phyloP scores from a whole-genome alignment of 495 filamentous ascomycete species.

The Parmelia sp. region DNA sequence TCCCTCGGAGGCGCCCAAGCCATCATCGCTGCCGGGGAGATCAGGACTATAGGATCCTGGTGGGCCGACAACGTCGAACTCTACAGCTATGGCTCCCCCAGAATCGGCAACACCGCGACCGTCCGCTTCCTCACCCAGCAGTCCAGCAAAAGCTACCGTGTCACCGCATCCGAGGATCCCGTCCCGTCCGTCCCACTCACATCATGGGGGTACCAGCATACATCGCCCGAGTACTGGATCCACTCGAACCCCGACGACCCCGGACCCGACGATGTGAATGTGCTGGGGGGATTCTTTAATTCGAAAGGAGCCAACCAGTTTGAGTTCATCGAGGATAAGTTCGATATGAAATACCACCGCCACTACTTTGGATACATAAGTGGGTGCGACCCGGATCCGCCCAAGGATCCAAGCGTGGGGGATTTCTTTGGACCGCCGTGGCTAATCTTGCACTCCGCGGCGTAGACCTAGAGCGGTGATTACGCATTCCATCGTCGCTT shows the following conservation, averaged over 20 bases:
- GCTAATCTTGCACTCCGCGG: too few relatives aligned
- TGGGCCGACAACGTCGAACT: slow-evolving; percentile 11
- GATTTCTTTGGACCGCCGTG: too few relatives aligned
- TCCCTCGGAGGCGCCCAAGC: slow-evolving; percentile 61
- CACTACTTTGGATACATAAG: slow-evolving; percentile 17
- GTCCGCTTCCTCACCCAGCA: slow-evolving; percentile 43
- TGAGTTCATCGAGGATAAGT: neutral
- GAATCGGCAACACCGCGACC: slow-evolving; percentile 54
- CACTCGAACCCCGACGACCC: slow-evolving; percentile 22
- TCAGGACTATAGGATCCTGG: slow-evolving; percentile 44
- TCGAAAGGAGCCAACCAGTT: slow-evolving; percentile 4
- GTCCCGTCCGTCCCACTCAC: slow-evolving; percentile 55
- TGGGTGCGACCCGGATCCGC: slow-evolving; percentile 1
- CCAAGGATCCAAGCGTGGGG: neutral
- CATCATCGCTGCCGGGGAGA: slow-evolving; percentile 49
- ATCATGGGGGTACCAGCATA: slow-evolving; percentile 49
- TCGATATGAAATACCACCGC: neutral
- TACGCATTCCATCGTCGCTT: too few relatives aligned
- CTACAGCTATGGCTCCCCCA: slow-evolving; percentile 62
- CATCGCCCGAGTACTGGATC: slow-evolving; percentile 62
- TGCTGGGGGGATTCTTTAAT: slow-evolving; percentile 10
- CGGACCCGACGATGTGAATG: slow-evolving; percentile 2
- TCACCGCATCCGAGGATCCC: slow-evolving; percentile 60
- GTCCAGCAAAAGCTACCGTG: slow-evolving; percentile 40
- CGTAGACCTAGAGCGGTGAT: too few relatives aligned